phyloP scores from a whole-genome alignment of 2,329 filamentous ascomycete genomes.

The Fusarium liriodendri region DNA sequence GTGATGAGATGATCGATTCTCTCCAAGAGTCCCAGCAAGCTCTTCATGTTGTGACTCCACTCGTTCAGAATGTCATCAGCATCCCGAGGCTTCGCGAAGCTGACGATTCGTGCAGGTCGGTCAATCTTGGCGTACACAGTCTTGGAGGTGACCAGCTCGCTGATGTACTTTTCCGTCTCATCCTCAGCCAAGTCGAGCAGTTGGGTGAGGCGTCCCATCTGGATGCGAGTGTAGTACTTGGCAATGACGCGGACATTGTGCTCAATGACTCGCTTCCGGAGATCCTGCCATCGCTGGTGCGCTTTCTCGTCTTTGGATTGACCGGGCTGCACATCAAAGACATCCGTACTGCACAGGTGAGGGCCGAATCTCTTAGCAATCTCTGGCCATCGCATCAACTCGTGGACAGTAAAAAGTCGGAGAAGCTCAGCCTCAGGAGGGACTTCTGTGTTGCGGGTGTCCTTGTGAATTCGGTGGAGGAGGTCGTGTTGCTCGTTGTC shows the following conservation, averaged over 20 bases:
- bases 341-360: slow-evolving; percentile 88
- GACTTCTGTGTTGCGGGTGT: slow-evolving; percentile 83
- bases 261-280: slow-evolving; percentile 98
- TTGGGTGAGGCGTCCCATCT: slow-evolving; percentile 89
- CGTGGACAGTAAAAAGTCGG: slow-evolving; percentile 93
- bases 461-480: slow-evolving; percentile 89
- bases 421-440: slow-evolving; percentile 85
- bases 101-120: slow-evolving; percentile 89
- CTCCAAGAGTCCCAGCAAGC: slow-evolving; percentile 84
- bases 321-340: slow-evolving; percentile 78
- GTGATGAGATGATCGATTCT: slow-evolving; percentile 98
- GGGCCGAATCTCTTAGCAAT: slow-evolving; percentile 90
- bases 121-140: slow-evolving; percentile 99
- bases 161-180: slow-evolving; percentile 99
- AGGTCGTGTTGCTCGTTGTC: slow-evolving; percentile 99
- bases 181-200: slow-evolving; percentile 92
- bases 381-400: slow-evolving; percentile 98
- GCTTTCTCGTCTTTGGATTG: slow-evolving; percentile 82
- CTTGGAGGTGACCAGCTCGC: slow-evolving; percentile 95
- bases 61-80: slow-evolving; percentile 97
- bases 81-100: slow-evolving; percentile 93
- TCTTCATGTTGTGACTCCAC: slow-evolving; percentile 99
- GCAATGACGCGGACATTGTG: slow-evolving; percentile 98
- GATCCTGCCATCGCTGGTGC: slow-evolving; percentile 87
- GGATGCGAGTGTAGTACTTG: slow-evolving; percentile 98